phyloP scores from a whole-genome alignment of 2,329 filamentous ascomycete genomes.

The Dryadomyces quercivorus region DNA sequence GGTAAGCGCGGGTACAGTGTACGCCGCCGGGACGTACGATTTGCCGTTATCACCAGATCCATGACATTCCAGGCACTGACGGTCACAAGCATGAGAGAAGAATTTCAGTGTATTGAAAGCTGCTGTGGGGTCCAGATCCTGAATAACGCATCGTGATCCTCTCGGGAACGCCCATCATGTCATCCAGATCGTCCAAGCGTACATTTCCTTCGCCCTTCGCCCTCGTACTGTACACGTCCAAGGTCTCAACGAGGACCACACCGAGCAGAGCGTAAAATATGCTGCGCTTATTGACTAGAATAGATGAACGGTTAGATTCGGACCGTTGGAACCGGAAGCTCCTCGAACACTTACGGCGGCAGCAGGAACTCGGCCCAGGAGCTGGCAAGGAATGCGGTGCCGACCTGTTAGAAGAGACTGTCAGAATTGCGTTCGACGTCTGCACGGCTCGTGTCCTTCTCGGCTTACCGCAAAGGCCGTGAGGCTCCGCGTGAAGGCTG shows the following conservation, averaged over 20 bases:
- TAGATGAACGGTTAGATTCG: background rate
- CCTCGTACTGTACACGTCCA: background rate
- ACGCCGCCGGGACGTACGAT: too few species aligned
- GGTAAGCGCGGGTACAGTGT: too few species aligned
- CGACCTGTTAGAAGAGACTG: conserved; percentile 26
- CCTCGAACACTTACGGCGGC: conserved; percentile 27
- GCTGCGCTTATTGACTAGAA: background rate
- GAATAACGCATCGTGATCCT: too few species aligned
- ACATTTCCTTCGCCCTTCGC: background rate
- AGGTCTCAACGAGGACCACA: too few species aligned
- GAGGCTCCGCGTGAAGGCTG: conserved; percentile 49
- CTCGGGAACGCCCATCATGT: too few species aligned
- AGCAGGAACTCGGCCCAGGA: conserved; percentile 46
- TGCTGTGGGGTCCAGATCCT: background rate
- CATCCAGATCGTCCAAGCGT: background rate
- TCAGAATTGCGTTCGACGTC: background rate
- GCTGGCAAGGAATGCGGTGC: conserved; percentile 47
- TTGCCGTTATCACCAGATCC: too few species aligned
- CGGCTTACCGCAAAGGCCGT: conserved; percentile 43
- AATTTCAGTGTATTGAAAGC: background rate
- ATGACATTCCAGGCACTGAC: too few species aligned
- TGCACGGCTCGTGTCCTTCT: background rate
- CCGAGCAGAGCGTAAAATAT: too few species aligned
- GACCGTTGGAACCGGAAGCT: background rate
- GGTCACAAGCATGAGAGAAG: background rate